Percentiles rank a stretch among this genome's conserved stretches.
Conservation (phyloP, 1,284 basidiomycete species). For the Cutaneotrichosporon sp. region DNA sequence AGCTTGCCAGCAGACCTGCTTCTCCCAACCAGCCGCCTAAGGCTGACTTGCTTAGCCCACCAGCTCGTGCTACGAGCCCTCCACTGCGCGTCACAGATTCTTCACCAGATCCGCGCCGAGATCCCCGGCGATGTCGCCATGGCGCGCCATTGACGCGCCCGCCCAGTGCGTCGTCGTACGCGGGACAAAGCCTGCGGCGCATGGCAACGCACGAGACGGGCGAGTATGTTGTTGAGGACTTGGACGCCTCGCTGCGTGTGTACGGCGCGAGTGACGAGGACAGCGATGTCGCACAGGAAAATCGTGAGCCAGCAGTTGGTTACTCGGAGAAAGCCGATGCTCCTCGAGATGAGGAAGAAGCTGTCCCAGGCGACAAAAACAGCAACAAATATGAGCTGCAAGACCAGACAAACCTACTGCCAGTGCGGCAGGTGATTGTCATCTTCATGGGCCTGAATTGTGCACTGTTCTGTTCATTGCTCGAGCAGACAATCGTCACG, state of each 20-base stretch:
- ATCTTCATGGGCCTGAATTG: conserved; percentile 61
- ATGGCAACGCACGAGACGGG: conserved; percentile 52
- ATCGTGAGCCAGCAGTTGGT: not conserved
- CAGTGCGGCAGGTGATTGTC: conserved; percentile 62
- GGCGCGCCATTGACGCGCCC: not conserved
- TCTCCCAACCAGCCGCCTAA: not conserved
- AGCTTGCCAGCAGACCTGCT: not conserved
- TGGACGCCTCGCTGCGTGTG: conserved; percentile 18
- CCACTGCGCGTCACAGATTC: not conserved
- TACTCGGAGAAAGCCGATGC: not conserved
- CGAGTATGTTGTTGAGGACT: conserved; percentile 29
- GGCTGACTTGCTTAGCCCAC: not conserved
- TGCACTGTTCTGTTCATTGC: conserved; percentile 58
- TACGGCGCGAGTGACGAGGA: conserved; percentile 21
- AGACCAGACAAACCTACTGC: conserved; percentile 72
- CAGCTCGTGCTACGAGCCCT: not conserved
- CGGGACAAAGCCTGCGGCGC: conserved; percentile 28
- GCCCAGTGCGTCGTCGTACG: not conserved
- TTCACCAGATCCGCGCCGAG: not conserved
- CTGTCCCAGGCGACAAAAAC: conserved; percentile 7
- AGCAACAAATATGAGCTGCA: conserved; percentile 55
- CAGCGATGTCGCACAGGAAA: not conserved
- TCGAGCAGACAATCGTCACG: conserved; percentile 57
- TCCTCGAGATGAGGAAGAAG: conserved; percentile 13
- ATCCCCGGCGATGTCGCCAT: not conserved